phyloP scores from a whole-genome alignment of 2,329 filamentous ascomycete genomes.

The Aspergillus brasiliensis region DNA sequence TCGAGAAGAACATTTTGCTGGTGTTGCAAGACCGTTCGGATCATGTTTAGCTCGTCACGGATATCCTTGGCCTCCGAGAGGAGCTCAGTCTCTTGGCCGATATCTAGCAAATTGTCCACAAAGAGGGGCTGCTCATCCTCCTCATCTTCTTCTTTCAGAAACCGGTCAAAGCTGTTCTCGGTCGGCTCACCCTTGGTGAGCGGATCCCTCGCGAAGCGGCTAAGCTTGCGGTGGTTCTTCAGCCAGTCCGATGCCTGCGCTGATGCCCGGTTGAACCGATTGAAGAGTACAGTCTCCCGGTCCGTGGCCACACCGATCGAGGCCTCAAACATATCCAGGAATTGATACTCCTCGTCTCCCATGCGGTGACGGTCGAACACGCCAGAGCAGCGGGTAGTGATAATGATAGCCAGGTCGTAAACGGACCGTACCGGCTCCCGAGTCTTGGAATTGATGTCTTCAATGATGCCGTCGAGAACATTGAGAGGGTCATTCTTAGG shows the following conservation, averaged over 20 bases:
- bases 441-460: conserved; percentile 67
- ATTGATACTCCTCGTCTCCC: conserved; percentile 63
- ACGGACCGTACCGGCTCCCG: conserved; percentile 61
- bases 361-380: conserved; percentile 62
- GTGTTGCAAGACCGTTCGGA: conserved; percentile 47
- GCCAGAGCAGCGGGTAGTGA: conserved; percentile 62
- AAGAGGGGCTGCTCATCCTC: conserved; percentile 50
- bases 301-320: conserved; percentile 59
- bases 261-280: conserved; percentile 61
- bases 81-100: conserved; percentile 62
- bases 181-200: conserved; percentile 9
- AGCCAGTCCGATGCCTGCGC: conserved; percentile 59
- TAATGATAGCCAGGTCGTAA: conserved; percentile 64
- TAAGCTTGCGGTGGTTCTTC: conserved; percentile 51
- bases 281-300: conserved; percentile 61
- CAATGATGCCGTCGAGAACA: conserved; percentile 62
- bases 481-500: conserved; percentile 65
- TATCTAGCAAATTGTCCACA: conserved; percentile 50
- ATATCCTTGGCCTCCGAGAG: conserved; percentile 68
- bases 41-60: conserved; percentile 67
- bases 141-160: conserved; percentile 22
- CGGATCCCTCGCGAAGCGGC: conserved; percentile 33
- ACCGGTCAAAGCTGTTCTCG: not conserved
- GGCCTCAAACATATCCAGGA: conserved; percentile 68
- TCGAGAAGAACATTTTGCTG: conserved; percentile 40